Conservation (phyloP, 2,329 filamentous ascomycete genomes). For the Colletotrichum tanaceti region DNA sequence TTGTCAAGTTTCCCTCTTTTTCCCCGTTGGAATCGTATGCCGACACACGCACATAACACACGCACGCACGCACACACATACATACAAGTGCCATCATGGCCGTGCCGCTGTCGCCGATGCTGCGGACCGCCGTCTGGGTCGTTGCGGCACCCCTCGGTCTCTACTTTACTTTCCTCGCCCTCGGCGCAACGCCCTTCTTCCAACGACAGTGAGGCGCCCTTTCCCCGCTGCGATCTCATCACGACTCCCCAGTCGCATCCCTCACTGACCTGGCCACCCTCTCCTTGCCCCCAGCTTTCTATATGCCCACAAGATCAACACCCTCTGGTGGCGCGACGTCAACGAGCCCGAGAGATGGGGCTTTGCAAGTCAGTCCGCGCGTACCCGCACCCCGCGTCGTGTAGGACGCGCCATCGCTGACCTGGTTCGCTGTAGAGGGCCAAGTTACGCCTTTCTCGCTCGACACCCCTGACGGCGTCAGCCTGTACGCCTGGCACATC, state of each 20-base stretch:
- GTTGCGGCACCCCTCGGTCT: conserved; percentile 70
- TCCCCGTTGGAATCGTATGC: no score
- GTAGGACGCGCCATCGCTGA: conserved; percentile 19
- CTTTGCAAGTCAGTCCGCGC: conserved; percentile 75
- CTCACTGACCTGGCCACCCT: neutral
- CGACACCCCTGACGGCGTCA: conserved; percentile 78
- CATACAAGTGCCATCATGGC: conserved; percentile 43
- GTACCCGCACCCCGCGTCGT: neutral
- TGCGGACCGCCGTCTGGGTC: conserved; percentile 60
- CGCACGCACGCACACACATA: no score
- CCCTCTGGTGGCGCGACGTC: conserved; percentile 76
- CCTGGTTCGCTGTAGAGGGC: conserved; percentile 66
- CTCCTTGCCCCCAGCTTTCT: conserved; percentile 69
- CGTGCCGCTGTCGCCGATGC: conserved; percentile 47
- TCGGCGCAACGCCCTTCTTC: conserved; percentile 75
- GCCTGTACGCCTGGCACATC: conserved; percentile 90
- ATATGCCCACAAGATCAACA: conserved; percentile 85
- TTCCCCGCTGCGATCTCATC: neutral
- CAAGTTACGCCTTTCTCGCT: conserved; percentile 90
- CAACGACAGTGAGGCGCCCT: conserved; percentile 79
- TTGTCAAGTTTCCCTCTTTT: conserved; percentile 2
- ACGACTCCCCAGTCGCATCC: neutral
- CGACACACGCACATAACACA: no score
- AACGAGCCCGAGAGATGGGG: conserved; percentile 85
- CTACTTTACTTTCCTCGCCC: conserved; percentile 74